These are phyloP conservation scores for Pseudozyma sp. DNA, from an alignment of 1,284 basidiomycete genomes.

Conservation along the genomic window DNA sequence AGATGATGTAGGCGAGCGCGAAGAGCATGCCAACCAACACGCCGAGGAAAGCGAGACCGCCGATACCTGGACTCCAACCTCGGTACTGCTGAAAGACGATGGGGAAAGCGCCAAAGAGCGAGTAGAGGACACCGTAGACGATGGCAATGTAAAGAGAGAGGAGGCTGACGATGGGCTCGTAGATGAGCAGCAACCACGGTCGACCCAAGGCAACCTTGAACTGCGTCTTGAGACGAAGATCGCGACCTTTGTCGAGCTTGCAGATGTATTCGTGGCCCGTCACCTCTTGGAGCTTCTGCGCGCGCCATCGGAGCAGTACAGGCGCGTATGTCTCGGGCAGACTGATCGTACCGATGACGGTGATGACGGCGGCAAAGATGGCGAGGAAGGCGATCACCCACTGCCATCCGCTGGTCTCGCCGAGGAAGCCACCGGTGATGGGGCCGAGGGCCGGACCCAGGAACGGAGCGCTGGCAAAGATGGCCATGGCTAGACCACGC, in stretches of 20 bases:
- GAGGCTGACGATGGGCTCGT: slow-evolving; percentile 82
- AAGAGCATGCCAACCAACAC: slow-evolving; percentile 66
- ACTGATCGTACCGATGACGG: slow-evolving; percentile 75
- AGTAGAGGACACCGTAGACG: slow-evolving; percentile 72
- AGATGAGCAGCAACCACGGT: slow-evolving; percentile 71
- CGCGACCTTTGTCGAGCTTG: slow-evolving; percentile 60
- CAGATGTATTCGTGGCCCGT: slow-evolving; percentile 62
- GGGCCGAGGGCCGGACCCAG: not conserved
- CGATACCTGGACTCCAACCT: slow-evolving; percentile 58
- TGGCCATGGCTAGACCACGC: slow-evolving; percentile 78
- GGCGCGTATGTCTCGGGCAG: slow-evolving; percentile 78
- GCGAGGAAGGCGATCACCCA: slow-evolving; percentile 82
- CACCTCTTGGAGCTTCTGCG: slow-evolving; percentile 49
- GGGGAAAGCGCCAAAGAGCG: slow-evolving; percentile 66
- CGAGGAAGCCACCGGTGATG: slow-evolving; percentile 70
- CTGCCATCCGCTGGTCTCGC: slow-evolving; percentile 73
- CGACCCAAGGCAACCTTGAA: slow-evolving; percentile 58
- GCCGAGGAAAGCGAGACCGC: slow-evolving; percentile 67
- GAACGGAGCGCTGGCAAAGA: slow-evolving; percentile 70
- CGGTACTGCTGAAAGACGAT: slow-evolving; percentile 65
- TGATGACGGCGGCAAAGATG: slow-evolving; percentile 74
- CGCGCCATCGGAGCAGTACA: slow-evolving; percentile 57
- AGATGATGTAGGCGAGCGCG: slow-evolving; percentile 52
- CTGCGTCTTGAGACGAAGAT: slow-evolving; percentile 46
- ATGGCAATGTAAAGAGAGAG: slow-evolving; percentile 83